phyloP scores from a whole-genome alignment of 352 stramenopile species.

The Pythium biforme region DNA sequence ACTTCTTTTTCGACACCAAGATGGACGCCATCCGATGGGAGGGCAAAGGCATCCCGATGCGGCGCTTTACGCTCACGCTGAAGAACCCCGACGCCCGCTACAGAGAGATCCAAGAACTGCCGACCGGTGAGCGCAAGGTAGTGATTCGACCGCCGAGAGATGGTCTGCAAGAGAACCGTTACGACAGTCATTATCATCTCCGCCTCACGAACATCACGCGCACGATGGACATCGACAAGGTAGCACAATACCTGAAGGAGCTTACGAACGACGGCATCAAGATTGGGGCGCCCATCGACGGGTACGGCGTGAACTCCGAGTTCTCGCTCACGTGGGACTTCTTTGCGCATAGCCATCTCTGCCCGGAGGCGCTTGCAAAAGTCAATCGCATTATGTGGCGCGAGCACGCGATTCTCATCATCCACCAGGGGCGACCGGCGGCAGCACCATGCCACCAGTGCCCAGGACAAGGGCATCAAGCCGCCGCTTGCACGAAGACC shows the following conservation, averaged over 20 bases:
- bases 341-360: not conserved
- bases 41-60: constrained; percentile 1
- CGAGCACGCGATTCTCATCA: not conserved
- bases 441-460: constrained; percentile 8
- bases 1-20: constrained; percentile 14
- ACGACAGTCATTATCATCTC: not conserved
- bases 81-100: constrained; percentile 4
- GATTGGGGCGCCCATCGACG: not conserved
- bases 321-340: constrained; percentile 8
- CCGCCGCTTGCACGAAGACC: not conserved
- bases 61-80: not conserved
- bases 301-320: constrained; percentile 6
- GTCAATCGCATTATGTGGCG: constrained; percentile 15
- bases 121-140: not conserved
- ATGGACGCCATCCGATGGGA: constrained; percentile 4
- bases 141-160: not conserved
- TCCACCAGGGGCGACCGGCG: not conserved
- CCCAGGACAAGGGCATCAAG: not conserved
- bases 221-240: not conserved
- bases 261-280: not conserved
- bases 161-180: constrained; percentile 6
- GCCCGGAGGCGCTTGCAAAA: not conserved
- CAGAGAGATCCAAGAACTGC: constrained; percentile 1
- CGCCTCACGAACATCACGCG: constrained; percentile 2
- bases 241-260: not conserved